Percentiles rank a stretch among this genome's conserved stretches.
Evolutionary conservation across 805 yeast genomes (phyloP).

Genomic region (Torulaspora maleeae): DNA sequence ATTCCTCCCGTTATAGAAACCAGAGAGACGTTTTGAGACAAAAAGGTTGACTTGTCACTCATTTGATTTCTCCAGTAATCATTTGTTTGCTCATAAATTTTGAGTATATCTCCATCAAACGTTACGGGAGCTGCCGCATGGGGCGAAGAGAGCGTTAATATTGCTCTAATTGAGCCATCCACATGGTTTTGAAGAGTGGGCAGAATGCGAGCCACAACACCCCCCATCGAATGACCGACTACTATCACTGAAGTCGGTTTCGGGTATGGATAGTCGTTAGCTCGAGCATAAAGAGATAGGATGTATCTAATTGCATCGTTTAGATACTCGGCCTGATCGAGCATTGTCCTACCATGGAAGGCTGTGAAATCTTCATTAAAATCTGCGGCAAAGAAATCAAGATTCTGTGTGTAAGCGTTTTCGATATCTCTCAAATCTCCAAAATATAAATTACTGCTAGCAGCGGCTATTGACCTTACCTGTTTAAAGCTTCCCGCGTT

Average conservation of each 20-base stretch:
- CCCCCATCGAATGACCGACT: constrained; percentile 96
- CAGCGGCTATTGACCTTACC: constrained; percentile 87
- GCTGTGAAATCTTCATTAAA: constrained; percentile 96
- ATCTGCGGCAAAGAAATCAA: constrained; percentile 88
- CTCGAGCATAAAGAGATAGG: constrained; percentile 53
- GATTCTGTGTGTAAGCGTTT: constrained; percentile 38
- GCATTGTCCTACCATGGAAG: constrained; percentile 86
- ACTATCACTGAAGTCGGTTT: constrained; percentile 68
- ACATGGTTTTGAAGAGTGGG: constrained; percentile 72
- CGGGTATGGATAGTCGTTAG: constrained; percentile 20
- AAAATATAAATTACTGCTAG: constrained; percentile 53
- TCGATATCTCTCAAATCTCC: constrained; percentile 29
- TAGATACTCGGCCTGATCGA: constrained; percentile 89
- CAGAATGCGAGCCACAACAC: constrained; percentile 84
- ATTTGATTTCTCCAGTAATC: constrained; percentile 73
- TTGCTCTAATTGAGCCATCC: constrained; percentile 70
- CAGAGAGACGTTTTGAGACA: constrained; percentile 50
- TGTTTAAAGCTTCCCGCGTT: constrained; percentile 94
- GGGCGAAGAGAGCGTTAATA: constrained; percentile 83
- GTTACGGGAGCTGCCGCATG: constrained; percentile 91
- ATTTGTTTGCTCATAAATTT: constrained; percentile 68
- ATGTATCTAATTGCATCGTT: constrained; percentile 84
- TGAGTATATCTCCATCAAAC: constrained; percentile 81
- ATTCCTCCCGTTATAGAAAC: constrained; percentile 89
- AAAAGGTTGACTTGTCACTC: constrained; percentile 26